A percentile compares a stretch with the other conserved stretches of the same genome.
phyloP scores from a whole-genome alignment of 2,329 filamentous ascomycete genomes.

The Grosmannia huntii region DNA sequence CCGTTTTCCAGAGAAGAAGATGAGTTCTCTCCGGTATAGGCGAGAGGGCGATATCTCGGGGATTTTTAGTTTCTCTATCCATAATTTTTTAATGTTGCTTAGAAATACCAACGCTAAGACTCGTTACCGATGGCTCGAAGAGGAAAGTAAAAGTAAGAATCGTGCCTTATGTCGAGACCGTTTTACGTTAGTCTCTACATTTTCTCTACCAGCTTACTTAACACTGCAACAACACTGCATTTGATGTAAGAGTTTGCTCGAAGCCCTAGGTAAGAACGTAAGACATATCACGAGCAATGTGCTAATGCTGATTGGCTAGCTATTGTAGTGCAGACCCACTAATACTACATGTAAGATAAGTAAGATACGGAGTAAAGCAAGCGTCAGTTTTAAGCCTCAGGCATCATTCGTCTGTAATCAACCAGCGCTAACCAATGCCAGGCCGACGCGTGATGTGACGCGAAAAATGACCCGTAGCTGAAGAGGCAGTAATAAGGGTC shows the following conservation, averaged over 20 bases:
- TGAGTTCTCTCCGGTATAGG: not conserved
- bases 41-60: conserved; percentile 1
- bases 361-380: not conserved
- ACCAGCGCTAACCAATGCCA: not conserved
- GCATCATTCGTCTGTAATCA: not conserved
- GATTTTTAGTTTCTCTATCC: not conserved
- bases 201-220: not conserved
- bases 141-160: not conserved
- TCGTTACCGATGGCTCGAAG: not conserved
- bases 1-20: not conserved
- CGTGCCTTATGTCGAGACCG: not conserved
- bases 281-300: not conserved
- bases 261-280: not conserved
- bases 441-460: conserved; percentile 14
- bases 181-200: not conserved
- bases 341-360: too few species aligned
- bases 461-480: conserved; percentile 9
- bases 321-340: too few species aligned
- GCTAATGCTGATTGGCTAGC: too few species aligned
- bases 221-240: not conserved
- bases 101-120: conserved; percentile 7
- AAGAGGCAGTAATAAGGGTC: not conserved
- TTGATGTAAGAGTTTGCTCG: too few species aligned
- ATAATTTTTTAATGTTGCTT: conserved; percentile 3
- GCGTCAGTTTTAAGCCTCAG: not conserved